Evolutionary conservation across 176 grass and related monocot species (phyloP).

Genomic region (Triticum aestivum): IWGSC_CS_RefSeq_v2.1 NC_057805.1:502677749-502678248

Average conservation of each 20-base stretch:
- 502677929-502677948: constrained; percentile 28
- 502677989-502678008: not conserved
- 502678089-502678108: not conserved
- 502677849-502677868: not conserved
- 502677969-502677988: constrained; percentile 2
- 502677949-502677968: not conserved
- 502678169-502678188: not conserved
- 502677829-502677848: constrained; percentile 18
- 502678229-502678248: not conserved
- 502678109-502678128: not conserved
- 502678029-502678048: not conserved
- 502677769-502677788: constrained; percentile 29
- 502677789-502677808: constrained; percentile 30
- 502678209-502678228: not conserved
- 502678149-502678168: too few species aligned
- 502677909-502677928: constrained; percentile 2
- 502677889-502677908: too few species aligned
- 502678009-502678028: not conserved
- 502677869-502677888: not conserved
- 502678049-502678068: not conserved
- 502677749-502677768: constrained; percentile 21
- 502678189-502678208: not conserved
- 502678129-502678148: not conserved
- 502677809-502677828: constrained; percentile 31
- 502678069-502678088: not conserved